Conservation (phyloP, 2,329 filamentous ascomycete genomes). For the Talaromyces islandicus region DNA sequence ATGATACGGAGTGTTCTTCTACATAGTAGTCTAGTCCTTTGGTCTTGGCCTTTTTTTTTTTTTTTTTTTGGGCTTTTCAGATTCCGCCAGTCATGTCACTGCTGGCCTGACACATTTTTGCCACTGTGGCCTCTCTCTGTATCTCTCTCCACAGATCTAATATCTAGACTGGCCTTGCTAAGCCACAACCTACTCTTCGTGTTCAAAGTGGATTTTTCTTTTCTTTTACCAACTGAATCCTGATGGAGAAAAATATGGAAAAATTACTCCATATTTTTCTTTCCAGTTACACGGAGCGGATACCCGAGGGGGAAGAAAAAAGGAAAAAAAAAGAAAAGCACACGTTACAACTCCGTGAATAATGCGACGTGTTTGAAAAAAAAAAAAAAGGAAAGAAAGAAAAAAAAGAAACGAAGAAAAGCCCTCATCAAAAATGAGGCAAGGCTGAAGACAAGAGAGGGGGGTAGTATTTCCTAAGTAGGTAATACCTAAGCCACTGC, state of each 20-base stretch:
- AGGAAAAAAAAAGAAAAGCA: not conserved
- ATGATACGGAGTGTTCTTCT: not conserved
- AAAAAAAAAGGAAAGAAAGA: not conserved
- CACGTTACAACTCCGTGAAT: not conserved
- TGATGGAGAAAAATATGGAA: not conserved
- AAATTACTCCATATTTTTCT: no score
- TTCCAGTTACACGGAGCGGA: not conserved
- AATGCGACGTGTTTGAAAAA: not conserved
- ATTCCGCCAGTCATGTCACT: not conserved
- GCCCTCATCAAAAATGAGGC: no score
- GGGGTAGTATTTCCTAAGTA: not conserved
- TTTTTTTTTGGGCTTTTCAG: not conserved
- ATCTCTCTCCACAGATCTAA: not conserved
- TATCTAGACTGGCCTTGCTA: not conserved
- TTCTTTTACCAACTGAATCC: not conserved
- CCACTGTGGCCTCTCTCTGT: not conserved
- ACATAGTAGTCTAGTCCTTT: no score
- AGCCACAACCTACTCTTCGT: not conserved
- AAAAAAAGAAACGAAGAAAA: no score
- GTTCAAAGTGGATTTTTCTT: not conserved
- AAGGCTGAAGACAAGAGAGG: no score
- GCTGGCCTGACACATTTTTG: not conserved
- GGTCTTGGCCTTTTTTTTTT: no score
- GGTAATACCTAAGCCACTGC: not conserved
- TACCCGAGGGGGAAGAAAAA: not conserved